Evolutionary conservation across 768 basidiomycete species (phyloP), one percentile per base, ranked within the genome.

Genomic region (Agaricus bisporus): DNA sequence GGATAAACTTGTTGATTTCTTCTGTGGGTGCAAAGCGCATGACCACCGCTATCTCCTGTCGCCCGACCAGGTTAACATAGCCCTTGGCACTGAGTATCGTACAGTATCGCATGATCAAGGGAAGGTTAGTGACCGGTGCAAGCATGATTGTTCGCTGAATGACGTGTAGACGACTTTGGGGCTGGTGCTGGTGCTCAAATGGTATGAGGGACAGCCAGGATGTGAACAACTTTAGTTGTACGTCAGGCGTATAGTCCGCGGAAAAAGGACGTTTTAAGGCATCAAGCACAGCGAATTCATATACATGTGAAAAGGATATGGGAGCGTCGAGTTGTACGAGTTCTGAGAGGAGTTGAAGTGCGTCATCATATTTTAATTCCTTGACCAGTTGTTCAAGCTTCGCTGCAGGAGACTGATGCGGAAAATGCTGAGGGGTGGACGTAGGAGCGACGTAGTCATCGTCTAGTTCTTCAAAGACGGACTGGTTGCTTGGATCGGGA

Each of bases 71-170:
- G 10, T 56, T 37, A 3, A 55, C 55, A 54, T 71, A 76, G 4
- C 77, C 77, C 59, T 77, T 78, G 4, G 56, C 58, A 4, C 73
- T 65, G 41, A 70, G 60, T 20, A 73, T 63, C n/a, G 70, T 54
- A 20, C 69, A 60, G 39, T 71, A 66, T 11, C 60, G 59, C 32
- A 64, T 61, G 26, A 71, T 59, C 18, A 73, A 51, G 20, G 55
- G 41, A 38, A 69, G 48, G 46, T 68, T 64, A 17, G 67, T 60
- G 2, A 59, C 47, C 26, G 61, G 48, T 14, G 61, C 35, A 11
- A 58, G 54, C 35, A 69, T 60, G 32, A 74, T 45, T 7, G 61
- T 59, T 9, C 60, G 60, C 22, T 52, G 59, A n/a, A 68, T 59
- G 15, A 49, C 44, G 15, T 37, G 29, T 32, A 73, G 38, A 66